phyloP scores from a whole-genome alignment of 163 green algal species.

The Scenedesmus sp. region DNA sequence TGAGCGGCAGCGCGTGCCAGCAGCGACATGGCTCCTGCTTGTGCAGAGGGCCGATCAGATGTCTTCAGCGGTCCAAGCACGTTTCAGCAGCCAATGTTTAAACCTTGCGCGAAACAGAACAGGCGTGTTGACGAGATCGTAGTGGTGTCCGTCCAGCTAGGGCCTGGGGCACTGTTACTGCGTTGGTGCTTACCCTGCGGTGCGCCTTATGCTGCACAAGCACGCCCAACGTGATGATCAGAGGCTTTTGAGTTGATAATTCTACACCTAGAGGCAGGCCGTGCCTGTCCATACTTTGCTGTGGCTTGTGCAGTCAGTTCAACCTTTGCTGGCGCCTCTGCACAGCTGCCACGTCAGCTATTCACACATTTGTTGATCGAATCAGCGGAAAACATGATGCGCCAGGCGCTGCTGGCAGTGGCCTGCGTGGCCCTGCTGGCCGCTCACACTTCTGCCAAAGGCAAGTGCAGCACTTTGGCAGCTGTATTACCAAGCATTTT shows the following conservation, averaged over 20 bases:
- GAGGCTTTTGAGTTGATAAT: neutral
- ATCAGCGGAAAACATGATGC: neutral
- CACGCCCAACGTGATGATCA: too few relatives aligned
- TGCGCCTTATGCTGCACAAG: too few relatives aligned
- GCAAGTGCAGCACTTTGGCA: neutral
- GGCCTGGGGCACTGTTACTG: conserved; percentile 2
- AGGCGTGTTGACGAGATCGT: neutral
- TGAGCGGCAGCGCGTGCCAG: conserved; percentile 39
- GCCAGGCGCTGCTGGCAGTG: neutral
- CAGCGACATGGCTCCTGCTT: conserved; percentile 23
- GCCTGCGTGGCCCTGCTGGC: neutral
- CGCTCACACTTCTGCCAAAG: neutral
- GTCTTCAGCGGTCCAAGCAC: neutral
- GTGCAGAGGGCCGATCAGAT: neutral
- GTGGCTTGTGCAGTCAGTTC: neutral
- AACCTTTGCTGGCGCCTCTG: neutral
- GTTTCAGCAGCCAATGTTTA: neutral
- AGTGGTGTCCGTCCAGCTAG: neutral
- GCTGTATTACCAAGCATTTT: neutral
- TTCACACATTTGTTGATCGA: neutral
- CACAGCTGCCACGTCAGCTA: neutral
- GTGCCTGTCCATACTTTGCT: neutral
- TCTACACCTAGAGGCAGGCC: neutral
- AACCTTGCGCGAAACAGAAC: neutral
- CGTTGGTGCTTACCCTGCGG: neutral